phyloP scores from a whole-genome alignment of 2,329 filamentous ascomycete genomes.

The Ambrosiella beaveri region DNA sequence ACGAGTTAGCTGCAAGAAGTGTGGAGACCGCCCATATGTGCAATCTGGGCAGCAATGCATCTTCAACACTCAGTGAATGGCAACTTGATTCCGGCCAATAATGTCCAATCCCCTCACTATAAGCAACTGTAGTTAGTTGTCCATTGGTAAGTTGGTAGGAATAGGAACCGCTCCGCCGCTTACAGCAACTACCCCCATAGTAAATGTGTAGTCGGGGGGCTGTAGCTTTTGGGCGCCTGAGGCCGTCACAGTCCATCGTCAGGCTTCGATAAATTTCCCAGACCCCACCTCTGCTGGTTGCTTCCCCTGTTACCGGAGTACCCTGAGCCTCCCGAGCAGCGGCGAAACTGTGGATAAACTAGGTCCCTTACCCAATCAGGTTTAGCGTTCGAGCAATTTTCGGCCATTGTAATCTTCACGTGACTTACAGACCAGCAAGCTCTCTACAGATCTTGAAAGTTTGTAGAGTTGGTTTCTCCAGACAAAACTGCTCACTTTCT shows the following conservation, averaged over 20 bases:
- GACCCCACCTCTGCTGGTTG: conserved; percentile 11
- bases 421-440: conserved; percentile 12
- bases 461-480: conserved; percentile 17
- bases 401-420: conserved; percentile 14
- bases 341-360: conserved; percentile 15
- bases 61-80: neutral
- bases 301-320: conserved; percentile 12
- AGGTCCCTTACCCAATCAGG: conserved; percentile 13
- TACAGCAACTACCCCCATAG: neutral
- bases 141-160: neutral
- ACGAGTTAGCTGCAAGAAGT: neutral
- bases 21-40: neutral
- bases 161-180: conserved; percentile 2
- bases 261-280: conserved; percentile 13
- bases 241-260: conserved; percentile 9
- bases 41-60: neutral
- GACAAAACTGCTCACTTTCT: conserved; percentile 31
- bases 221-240: conserved; percentile 6
- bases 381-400: conserved; percentile 14
- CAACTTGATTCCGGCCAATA: neutral
- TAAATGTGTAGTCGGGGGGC: neutral
- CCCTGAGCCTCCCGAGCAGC: conserved; percentile 13
- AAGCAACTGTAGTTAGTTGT: neutral
- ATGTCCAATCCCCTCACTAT: too few species aligned
- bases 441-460: conserved; percentile 14